Evolutionary conservation across 768 basidiomycete genomes (phyloP).

Genomic region (Boletus tylopilopsis): DNA sequence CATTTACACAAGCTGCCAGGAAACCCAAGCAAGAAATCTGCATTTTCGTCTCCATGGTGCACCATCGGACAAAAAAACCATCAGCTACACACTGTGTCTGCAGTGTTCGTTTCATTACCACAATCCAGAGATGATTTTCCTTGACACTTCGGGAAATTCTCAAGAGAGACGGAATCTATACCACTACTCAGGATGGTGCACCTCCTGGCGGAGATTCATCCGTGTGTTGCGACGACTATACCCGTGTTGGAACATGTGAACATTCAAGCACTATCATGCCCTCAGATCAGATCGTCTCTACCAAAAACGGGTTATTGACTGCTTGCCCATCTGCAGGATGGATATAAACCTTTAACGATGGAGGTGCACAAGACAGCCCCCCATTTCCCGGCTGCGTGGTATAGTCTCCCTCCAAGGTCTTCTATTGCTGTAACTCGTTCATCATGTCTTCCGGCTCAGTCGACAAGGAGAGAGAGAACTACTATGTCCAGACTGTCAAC

Average conservation of each 20-base stretch:
- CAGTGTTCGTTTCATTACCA: neutral
- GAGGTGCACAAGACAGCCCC: neutral
- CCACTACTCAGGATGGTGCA: slow-evolving; percentile 4
- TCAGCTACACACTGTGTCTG: neutral
- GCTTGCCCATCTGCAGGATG: neutral
- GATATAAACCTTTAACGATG: slow-evolving; percentile 17
- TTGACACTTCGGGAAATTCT: neutral
- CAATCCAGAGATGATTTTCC: slow-evolving; percentile 2
- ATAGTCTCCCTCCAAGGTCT: neutral
- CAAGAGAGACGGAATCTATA: slow-evolving; percentile 15
- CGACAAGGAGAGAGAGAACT: slow-evolving; percentile 26
- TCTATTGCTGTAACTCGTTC: neutral
- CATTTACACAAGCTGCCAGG: too few species aligned
- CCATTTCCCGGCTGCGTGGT: neutral
- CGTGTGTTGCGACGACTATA: slow-evolving; percentile 2
- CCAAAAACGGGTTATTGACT: neutral
- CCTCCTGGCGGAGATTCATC: too few species aligned
- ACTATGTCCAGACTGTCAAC: slow-evolving; percentile 26
- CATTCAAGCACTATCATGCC: too few species aligned
- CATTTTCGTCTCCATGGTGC: too few species aligned
- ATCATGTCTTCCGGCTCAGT: slow-evolving; percentile 21
- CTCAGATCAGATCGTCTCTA: neutral
- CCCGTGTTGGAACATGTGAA: slow-evolving; percentile 3
- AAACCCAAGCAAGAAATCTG: too few species aligned
- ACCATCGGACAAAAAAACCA: too few species aligned